Conservation (phyloP, 2,329 filamentous ascomycete genomes). For the Rosellinia necatrix region DNA sequence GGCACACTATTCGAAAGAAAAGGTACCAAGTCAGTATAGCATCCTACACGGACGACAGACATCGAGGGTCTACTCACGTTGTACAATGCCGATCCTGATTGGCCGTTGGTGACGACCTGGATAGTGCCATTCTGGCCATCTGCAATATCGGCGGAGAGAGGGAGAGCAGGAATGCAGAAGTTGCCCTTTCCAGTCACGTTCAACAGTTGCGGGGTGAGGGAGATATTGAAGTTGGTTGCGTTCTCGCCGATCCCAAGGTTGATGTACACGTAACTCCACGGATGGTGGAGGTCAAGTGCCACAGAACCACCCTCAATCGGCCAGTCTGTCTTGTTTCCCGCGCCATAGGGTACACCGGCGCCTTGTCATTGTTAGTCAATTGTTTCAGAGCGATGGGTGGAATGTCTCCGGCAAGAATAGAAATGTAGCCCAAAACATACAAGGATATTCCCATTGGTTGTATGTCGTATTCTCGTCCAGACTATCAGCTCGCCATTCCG, state of each 20-base stretch:
- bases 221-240: slow-evolving; percentile 69
- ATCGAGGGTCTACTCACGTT: slow-evolving; percentile 51
- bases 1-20: slow-evolving; percentile 59
- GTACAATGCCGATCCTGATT: slow-evolving; percentile 65
- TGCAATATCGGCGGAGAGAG: slow-evolving; percentile 54
- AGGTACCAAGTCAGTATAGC: slow-evolving; percentile 24
- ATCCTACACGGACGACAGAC: background rate
- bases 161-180: slow-evolving; percentile 67
- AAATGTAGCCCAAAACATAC: slow-evolving; percentile 42
- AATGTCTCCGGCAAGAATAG: background rate
- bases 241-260: slow-evolving; percentile 57
- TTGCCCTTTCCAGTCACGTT: slow-evolving; percentile 64
- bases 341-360: slow-evolving; percentile 51
- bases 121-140: slow-evolving; percentile 69
- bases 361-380: slow-evolving; percentile 42
- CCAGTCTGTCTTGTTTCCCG: slow-evolving; percentile 57
- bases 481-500: slow-evolving; percentile 54
- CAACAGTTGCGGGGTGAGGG: slow-evolving; percentile 63
- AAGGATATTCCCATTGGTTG: slow-evolving; percentile 57
- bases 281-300: slow-evolving; percentile 55
- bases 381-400: slow-evolving; percentile 1
- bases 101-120: slow-evolving; percentile 69
- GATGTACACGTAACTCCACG: slow-evolving; percentile 58
- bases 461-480: slow-evolving; percentile 47
- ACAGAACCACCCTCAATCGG: slow-evolving; percentile 55